Evolutionary conservation across 345 rosid genomes (phyloP).

Genomic region (Hibiscus trionum): DNA sequence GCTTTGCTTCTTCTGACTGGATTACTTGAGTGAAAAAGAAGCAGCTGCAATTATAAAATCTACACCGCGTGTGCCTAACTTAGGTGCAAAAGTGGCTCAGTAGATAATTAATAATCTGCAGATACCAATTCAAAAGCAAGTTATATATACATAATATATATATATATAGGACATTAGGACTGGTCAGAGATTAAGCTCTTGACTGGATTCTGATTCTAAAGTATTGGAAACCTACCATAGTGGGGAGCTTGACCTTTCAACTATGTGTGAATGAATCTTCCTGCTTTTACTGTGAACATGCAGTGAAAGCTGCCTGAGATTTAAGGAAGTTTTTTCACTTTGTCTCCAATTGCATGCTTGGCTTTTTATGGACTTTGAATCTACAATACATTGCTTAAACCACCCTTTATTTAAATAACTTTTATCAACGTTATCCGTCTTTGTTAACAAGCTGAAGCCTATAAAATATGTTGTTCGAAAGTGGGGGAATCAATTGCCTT

Average conservation of each 20-base stretch:
- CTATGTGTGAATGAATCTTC: not conserved
- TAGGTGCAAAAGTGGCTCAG: no score
- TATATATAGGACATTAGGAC: not conserved
- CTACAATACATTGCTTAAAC: not conserved
- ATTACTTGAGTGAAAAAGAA: not conserved
- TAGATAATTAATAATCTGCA: not conserved
- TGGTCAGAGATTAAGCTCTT: not conserved
- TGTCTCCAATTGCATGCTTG: not conserved
- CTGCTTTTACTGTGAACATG: not conserved
- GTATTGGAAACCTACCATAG: constrained; percentile 4
- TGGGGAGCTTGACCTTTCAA: constrained; percentile 8
- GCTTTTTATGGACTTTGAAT: not conserved
- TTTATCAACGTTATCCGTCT: not conserved
- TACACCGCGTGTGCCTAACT: not conserved
- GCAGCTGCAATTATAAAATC: not conserved
- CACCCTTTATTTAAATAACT: not conserved
- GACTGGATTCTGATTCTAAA: constrained; percentile 2
- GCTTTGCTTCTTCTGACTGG: constrained; percentile 3
- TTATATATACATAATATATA: not conserved
- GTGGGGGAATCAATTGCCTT: not conserved
- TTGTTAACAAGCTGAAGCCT: not conserved
- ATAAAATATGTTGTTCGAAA: not conserved
- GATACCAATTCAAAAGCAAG: not conserved
- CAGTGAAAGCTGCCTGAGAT: not conserved
- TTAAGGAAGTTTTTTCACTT: not conserved